A percentile compares a stretch with the other conserved stretches of the same genome.
These are phyloP conservation scores for Tulasnella sp. DNA, from an alignment of 768 basidiomycete species.

Conservation along the genomic window DNA sequence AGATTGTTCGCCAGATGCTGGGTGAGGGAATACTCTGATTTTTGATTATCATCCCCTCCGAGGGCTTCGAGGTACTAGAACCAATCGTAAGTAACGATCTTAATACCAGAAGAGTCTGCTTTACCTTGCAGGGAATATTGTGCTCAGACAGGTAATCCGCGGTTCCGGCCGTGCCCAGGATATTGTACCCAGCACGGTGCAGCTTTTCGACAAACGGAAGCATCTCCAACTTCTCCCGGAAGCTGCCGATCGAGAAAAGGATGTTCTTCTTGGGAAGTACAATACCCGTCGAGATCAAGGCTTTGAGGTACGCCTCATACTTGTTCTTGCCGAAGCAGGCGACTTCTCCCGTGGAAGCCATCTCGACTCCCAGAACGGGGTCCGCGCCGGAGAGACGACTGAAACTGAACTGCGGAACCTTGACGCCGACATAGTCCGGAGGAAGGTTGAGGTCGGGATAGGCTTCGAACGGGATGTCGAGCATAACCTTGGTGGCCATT, in stretches of 20 bases:
- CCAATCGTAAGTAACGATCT: not conserved
- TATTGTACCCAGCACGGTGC: slow-evolving; percentile 84
- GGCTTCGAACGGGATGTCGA: slow-evolving; percentile 75
- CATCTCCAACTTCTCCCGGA: slow-evolving; percentile 94
- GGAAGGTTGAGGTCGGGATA: slow-evolving; percentile 87
- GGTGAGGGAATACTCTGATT: slow-evolving; percentile 94
- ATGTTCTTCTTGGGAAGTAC: slow-evolving; percentile 95
- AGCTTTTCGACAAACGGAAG: slow-evolving; percentile 92
- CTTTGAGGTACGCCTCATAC: slow-evolving; percentile 98
- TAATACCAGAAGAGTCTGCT: slow-evolving; percentile 13
- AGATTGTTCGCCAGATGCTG: slow-evolving; percentile 94
- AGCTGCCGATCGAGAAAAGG: slow-evolving; percentile 91
- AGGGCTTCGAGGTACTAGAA: slow-evolving; percentile 82
- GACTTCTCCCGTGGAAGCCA: slow-evolving; percentile 99
- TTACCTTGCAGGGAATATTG: slow-evolving; percentile 87
- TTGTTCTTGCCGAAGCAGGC: slow-evolving; percentile 97
- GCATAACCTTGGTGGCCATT: slow-evolving; percentile 98
- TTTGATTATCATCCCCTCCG: slow-evolving; percentile 52
- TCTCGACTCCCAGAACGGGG: slow-evolving; percentile 95
- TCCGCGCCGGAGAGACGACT: slow-evolving; percentile 93
- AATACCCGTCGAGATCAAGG: slow-evolving; percentile 92
- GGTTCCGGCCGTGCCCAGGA: slow-evolving; percentile 94
- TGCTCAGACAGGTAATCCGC: slow-evolving; percentile 97
- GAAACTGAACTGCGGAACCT: slow-evolving; percentile 99
- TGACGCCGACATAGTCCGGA: slow-evolving; percentile 91